Evolutionary conservation across 495 filamentous ascomycete species (phyloP), one percentile per base, ranked within the genome.

Genomic region (Xanthoparmelia taractica): DNA sequence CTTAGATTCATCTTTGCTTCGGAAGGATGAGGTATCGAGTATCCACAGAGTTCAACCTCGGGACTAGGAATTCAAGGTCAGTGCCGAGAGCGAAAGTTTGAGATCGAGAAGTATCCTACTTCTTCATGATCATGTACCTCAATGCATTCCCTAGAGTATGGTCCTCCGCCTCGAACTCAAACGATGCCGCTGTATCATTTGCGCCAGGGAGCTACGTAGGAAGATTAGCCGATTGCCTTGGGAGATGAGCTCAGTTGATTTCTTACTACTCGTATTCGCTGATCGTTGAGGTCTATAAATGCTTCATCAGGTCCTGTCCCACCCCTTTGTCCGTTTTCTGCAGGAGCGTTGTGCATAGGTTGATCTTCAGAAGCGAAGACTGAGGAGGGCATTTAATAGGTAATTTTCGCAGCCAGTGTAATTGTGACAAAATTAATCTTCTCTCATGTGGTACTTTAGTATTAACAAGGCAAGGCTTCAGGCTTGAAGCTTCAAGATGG

Each of bases 91-190:
- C 29, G 15, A 29, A 52, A 41, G 25, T 41, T 4, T 6, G 29
- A 57, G 41, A 23, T 11, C 40, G 48, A 38, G 38, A 41, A 7
- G 40, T 33, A 10, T 5, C 82, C 61, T 77, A 96, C 94, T 98
- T 98, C 77, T 96, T 97, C 92, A 96, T 97, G 68, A 97, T 96
- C 65, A 96, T 87, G 72, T 88, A 97, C 66, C 94, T 81, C 64
- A 98, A 78, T 8, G 93, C 90, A 75, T 98, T 98, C 5, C 95
- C 94, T 63, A 98, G 77, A 0, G 94, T 98, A 72, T 98, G 94
- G 27, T 94, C 93, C 74, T 98, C 94, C 33, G 87, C 83, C 57
- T 87, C 81, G 67, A 98, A 93, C 73, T 97, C 89, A 71, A 97
- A 98, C 20, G 85, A 88, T 18, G 87, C 87, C 8, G 87, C 86